Percentiles rank a stretch among this genome's conserved stretches.
Evolutionary conservation across 2,329 filamentous ascomycete genomes (phyloP).

Genomic region (Epichloe coenophiala): DNA sequence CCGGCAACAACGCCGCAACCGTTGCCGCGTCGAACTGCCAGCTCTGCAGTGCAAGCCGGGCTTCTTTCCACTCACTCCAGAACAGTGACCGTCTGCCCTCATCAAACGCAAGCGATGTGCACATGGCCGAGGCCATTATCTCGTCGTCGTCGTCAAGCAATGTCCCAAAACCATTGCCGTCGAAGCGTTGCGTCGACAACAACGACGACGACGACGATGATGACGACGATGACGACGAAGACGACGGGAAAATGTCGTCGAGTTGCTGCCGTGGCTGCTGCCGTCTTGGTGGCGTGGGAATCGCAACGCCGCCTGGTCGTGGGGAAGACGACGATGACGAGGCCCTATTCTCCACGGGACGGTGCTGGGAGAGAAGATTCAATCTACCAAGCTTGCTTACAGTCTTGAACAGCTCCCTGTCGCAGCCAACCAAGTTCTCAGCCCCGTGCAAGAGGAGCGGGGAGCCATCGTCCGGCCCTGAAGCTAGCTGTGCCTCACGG

Average conservation of each 20-base stretch:
- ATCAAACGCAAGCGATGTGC: constrained; percentile 34
- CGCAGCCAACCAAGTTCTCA: constrained; percentile 80
- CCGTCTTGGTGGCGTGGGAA: background rate
- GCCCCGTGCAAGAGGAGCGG: constrained; percentile 44
- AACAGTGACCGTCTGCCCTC: constrained; percentile 55
- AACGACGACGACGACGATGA: too few species aligned
- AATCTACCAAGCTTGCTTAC: constrained; percentile 73
- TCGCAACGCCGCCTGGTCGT: constrained; percentile 1
- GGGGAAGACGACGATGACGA: constrained; percentile 1
- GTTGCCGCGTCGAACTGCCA: constrained; percentile 60
- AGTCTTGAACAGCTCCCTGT: constrained; percentile 73
- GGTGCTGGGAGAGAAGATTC: constrained; percentile 67
- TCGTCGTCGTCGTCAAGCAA: constrained; percentile 44
- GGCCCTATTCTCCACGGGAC: constrained; percentile 32
- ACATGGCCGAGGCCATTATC: constrained; percentile 26
- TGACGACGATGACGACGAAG: background rate
- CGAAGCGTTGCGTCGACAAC: constrained; percentile 43
- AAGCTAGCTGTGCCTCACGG: constrained; percentile 68
- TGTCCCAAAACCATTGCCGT: constrained; percentile 52
- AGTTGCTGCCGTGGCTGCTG: constrained; percentile 1
- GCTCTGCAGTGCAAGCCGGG: constrained; percentile 60
- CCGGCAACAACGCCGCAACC: constrained; percentile 36
- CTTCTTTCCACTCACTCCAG: constrained; percentile 76
- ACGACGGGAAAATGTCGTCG: constrained; percentile 16
- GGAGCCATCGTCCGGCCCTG: constrained; percentile 46